Evolutionary conservation across 257 asterid genomes (phyloP).

Genomic region (Thymus mandschuricus): DNA sequence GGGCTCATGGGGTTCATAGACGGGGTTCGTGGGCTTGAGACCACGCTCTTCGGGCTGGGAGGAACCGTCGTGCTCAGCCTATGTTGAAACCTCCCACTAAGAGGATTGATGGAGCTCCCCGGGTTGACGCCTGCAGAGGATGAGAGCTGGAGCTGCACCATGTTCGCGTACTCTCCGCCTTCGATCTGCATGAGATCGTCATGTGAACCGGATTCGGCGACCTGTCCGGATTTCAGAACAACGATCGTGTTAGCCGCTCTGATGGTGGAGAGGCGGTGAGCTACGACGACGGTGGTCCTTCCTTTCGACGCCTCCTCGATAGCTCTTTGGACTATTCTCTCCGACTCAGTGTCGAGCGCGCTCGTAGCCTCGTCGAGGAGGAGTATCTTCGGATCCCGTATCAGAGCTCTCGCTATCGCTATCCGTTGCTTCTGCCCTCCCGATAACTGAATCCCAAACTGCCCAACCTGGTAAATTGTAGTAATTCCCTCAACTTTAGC

Average conservation of each 20-base stretch:
- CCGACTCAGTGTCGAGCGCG: constrained; percentile 77
- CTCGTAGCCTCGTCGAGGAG: constrained; percentile 87
- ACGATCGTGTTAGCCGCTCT: constrained; percentile 52
- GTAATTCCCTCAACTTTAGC: background rate
- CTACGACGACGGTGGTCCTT: constrained; percentile 67
- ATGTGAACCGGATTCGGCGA: constrained; percentile 72
- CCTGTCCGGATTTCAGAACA: constrained; percentile 63
- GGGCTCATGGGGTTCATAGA: constrained; percentile 51
- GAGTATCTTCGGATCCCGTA: constrained; percentile 70
- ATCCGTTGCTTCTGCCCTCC: constrained; percentile 90
- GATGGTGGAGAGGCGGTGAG: constrained; percentile 83
- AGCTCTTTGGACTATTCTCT: constrained; percentile 68
- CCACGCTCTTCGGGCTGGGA: constrained; percentile 60
- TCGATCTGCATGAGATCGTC: constrained; percentile 60
- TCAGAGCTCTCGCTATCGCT: constrained; percentile 84
- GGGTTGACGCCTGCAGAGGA: constrained; percentile 27
- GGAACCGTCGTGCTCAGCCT: constrained; percentile 39
- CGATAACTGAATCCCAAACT: constrained; percentile 74
- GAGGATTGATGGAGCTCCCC: constrained; percentile 30
- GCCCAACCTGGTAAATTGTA: constrained; percentile 64
- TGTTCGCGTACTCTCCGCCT: constrained; percentile 64
- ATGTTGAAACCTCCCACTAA: constrained; percentile 37
- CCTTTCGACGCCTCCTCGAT: constrained; percentile 72
- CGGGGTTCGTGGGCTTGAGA: constrained; percentile 75
- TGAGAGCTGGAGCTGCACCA: constrained; percentile 68